Evolutionary conservation across 345 rosid genomes (phyloP).

Genomic region (Aquilaria yunnanensis): DNA sequence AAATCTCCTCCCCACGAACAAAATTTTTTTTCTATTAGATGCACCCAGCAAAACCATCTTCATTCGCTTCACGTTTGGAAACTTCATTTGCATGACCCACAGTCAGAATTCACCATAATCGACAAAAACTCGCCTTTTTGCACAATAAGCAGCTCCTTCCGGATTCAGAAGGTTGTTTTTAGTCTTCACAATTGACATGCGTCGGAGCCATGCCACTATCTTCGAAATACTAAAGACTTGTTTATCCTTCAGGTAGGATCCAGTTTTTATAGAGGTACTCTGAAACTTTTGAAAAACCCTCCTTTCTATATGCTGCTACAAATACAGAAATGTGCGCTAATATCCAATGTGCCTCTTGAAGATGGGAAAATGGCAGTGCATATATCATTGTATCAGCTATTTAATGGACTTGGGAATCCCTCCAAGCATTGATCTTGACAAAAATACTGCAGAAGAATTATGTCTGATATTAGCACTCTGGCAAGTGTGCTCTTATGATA

Average conservation of each 20-base stretch:
- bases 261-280: constrained; percentile 14
- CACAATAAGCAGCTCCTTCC: too few species aligned
- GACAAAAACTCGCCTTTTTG: background rate
- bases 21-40: background rate
- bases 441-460: constrained; percentile 37
- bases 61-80: background rate
- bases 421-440: constrained; percentile 30
- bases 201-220: too few species aligned
- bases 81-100: background rate
- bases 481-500: constrained; percentile 30
- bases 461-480: constrained; percentile 32
- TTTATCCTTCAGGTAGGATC: constrained; percentile 20
- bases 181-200: too few species aligned
- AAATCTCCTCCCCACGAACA: background rate
- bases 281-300: constrained; percentile 18
- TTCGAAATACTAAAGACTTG: constrained; percentile 13
- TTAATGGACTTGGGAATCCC: constrained; percentile 26
- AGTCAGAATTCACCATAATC: constrained; percentile 3
- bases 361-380: constrained; percentile 28
- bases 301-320: constrained; percentile 17
- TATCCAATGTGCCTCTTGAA: constrained; percentile 24
- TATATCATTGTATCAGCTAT: constrained; percentile 30
- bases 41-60: too few species aligned
- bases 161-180: too few species aligned
- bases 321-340: constrained; percentile 22